Evolutionary conservation across 192 early-diverging fungal species (phyloP), one percentile per base, ranked within the genome.

Genomic region (Coemansia sp.): DNA sequence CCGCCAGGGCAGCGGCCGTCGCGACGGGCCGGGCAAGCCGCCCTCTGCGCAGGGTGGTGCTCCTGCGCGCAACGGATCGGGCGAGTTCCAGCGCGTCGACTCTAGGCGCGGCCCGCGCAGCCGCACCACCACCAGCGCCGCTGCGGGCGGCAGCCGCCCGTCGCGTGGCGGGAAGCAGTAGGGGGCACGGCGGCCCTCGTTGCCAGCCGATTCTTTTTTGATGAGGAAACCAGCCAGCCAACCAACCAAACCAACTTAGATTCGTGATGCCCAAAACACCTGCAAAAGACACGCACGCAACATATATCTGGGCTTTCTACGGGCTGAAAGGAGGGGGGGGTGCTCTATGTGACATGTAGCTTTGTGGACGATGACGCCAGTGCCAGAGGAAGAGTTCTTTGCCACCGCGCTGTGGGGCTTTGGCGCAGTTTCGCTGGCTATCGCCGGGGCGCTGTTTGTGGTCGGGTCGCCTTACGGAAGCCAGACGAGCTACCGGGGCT

Each of bases 391-490:
- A 13, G 44, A 56, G 7, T 23, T 40, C 10, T 69, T 51, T 22
- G 33, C 54, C 16, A 4, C 36, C 5, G 11, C 47, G 13, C 17
- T 70, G 17, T 47, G 22, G 5, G 41, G 35, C 9, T 70, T 59
- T 28, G 40, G 35, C 27, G 25, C 38, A 8, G 19, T 36, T 2
- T 54, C 60, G 11, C 37, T 43, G n/a, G 18, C 48, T 7, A 47
- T 64, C 8, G 36, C 47, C 3, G 55, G 54, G 3, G 51, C 43
- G 3, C 28, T 55, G 36, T 30, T 71, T 33, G 31, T 64, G 4
- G 46, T 60, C 14, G 67, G 67, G 32, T 71, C 67, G 40, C 67
- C 67, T 5, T 71, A 71, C 23, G 69, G 69, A 23, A 73, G 69
- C 47, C 69, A 66, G 26, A 58, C 54, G 7, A 40, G 8, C 25